Conservation (phyloP, 2,329 filamentous ascomycete genomes). For the Ascochyta fabae region DNA sequence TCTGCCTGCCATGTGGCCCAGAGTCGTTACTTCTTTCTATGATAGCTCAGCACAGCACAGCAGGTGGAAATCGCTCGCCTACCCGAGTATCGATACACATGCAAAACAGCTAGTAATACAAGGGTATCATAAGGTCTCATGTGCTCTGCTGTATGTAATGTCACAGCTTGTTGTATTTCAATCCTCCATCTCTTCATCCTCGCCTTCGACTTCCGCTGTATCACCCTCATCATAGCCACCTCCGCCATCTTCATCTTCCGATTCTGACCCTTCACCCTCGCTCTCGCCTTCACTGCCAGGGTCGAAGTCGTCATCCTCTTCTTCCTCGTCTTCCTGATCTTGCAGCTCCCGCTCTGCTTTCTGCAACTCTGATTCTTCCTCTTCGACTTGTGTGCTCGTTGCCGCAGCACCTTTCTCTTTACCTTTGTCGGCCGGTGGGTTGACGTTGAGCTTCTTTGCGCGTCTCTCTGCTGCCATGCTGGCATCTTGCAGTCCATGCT, state of each 20-base stretch:
- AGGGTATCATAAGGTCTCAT: slow-evolving; percentile 5
- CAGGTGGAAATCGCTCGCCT: background rate
- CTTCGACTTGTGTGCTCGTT: slow-evolving; percentile 30
- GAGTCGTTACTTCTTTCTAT: background rate
- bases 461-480: slow-evolving; percentile 66
- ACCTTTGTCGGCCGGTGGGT: slow-evolving; percentile 43
- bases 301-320: slow-evolving; percentile 52
- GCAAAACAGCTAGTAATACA: background rate
- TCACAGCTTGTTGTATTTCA: slow-evolving; percentile 17
- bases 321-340: slow-evolving; percentile 50
- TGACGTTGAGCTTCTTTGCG: slow-evolving; percentile 65
- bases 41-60: background rate
- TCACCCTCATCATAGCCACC: slow-evolving; percentile 44
- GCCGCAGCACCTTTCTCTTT: slow-evolving; percentile 29
- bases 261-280: slow-evolving; percentile 47
- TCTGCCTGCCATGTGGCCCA: background rate
- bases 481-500: slow-evolving; percentile 67
- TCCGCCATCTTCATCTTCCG: slow-evolving; percentile 43
- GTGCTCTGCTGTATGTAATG: background rate
- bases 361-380: slow-evolving; percentile 49
- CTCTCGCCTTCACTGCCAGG: slow-evolving; percentile 51
- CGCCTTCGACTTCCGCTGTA: slow-evolving; percentile 28
- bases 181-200: slow-evolving; percentile 39
- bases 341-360: slow-evolving; percentile 48
- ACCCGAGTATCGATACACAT: background rate